phyloP scores from a whole-genome alignment of 2,329 filamentous ascomycete species.

The Hyphodiscus sp. region DNA sequence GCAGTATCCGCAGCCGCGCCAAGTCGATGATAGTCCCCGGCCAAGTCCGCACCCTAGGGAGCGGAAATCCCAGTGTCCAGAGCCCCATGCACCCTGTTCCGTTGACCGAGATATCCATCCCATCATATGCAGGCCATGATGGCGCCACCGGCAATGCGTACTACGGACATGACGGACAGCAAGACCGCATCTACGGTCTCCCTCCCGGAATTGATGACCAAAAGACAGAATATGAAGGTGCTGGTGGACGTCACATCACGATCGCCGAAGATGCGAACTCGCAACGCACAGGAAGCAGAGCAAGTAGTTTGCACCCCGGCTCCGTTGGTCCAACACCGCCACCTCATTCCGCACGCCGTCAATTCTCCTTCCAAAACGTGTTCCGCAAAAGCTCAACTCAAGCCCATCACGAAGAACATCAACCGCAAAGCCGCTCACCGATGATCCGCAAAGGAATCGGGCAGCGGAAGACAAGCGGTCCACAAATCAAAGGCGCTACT shows the following conservation, averaged over 20 bases:
- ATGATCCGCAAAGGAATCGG: conserved; percentile 31
- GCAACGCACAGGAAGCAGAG: conserved; percentile 15
- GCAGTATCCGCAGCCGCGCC: conserved; percentile 45
- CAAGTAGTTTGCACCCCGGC: conserved; percentile 16
- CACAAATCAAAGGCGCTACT: conserved; percentile 48
- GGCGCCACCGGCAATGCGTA: conserved; percentile 37
- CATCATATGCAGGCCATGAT: conserved; percentile 37
- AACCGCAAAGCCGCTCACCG: conserved; percentile 28
- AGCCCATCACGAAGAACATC: conserved; percentile 10
- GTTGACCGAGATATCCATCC: conserved; percentile 53
- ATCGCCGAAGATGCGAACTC: conserved; percentile 32
- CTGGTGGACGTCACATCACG: conserved; percentile 42
- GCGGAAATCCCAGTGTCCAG: conserved; percentile 33
- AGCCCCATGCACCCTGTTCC: conserved; percentile 56
- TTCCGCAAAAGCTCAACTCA: conserved; percentile 39
- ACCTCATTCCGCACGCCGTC: conserved; percentile 57
- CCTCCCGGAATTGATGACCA: conserved; percentile 32
- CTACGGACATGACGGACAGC: conserved; percentile 28
- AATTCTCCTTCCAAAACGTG: conserved; percentile 90
- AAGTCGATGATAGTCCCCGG: conserved; percentile 27
- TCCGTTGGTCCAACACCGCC: conserved; percentile 48
- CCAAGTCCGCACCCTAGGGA: conserved; percentile 15
- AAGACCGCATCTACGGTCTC: conserved; percentile 42
- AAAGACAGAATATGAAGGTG: conserved; percentile 44
- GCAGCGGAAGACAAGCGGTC: conserved; percentile 34